Base-by-base conservation (phyloP, 805 yeast species). In the Barnettozyma populi region DNA sequence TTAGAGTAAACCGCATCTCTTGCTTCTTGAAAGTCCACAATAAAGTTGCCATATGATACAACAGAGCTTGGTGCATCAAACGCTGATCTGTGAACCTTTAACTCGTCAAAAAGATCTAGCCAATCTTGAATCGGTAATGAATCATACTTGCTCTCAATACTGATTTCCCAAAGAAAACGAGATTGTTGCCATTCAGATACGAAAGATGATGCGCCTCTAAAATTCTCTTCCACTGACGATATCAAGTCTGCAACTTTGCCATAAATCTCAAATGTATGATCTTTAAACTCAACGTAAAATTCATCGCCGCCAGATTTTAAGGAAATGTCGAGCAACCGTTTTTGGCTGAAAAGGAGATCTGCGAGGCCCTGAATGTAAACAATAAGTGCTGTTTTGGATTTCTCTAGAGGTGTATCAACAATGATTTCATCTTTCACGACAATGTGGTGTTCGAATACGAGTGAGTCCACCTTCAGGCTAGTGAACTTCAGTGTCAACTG, bases 161-260 rank as follows among this genome's bases (percentile, higher is more conserved):
- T 68, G 9, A 82, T 55, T 50, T 76, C 81, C 87, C 90, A 82
- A 5, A 85, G 60, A 1, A 73, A 62, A 57, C 82, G 85, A 24
- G 83, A 68, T 19, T 63, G 65, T 2, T 58, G 55, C 95, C 95
- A 86, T 16, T 68, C 66, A 1, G 56, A 46, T 16, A 75, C 61
- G 53, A 80, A 82, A 0, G 16, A 44, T 0, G 54, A 40, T 0
- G 77, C 73, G 3, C 59, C 48, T 0, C 41, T 35, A 18, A 68
- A 57, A 4, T 65, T 48, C 0, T 19, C 20, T n/a, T 75, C 77
- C 6, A 79, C 57, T 4, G 52, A 47, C 1, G 43, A 44, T 14
- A 68, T 44, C 5, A 65, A 59, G 1, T 44, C 21, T 8, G 54
- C 46, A 40, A 67, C 53, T 5, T 62, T 57, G 0, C 27, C 18